Percentiles rank a stretch among this genome's conserved stretches.
Evolutionary conservation across 2,329 filamentous ascomycete genomes (phyloP).

Genomic region (Aspergillus spinulosporus): DNA sequence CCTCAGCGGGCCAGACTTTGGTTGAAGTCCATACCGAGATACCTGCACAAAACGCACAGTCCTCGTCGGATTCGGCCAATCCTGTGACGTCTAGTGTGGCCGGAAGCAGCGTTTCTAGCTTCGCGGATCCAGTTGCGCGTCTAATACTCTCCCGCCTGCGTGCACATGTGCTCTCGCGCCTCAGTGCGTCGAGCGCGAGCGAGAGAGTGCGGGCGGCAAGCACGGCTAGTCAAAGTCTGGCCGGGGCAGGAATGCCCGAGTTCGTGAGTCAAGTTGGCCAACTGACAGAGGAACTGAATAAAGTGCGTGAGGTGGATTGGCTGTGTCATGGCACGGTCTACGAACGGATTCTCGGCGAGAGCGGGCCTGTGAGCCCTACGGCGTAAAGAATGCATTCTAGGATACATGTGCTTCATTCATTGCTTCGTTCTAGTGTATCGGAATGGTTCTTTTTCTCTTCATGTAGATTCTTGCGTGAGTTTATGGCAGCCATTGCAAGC

Average conservation of each 20-base stretch:
- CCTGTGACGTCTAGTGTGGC: slow-evolving; percentile 8
- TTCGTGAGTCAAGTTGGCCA: slow-evolving; percentile 61
- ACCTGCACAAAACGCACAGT: slow-evolving; percentile 59
- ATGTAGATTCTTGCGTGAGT: background rate
- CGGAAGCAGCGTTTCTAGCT: slow-evolving; percentile 38
- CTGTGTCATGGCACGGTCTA: slow-evolving; percentile 59
- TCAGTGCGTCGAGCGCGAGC: slow-evolving; percentile 60
- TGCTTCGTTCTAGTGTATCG: no score
- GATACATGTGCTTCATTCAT: no score
- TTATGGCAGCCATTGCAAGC: background rate
- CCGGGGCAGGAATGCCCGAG: slow-evolving; percentile 61
- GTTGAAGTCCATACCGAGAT: slow-evolving; percentile 42
- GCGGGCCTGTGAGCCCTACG: slow-evolving; percentile 13
- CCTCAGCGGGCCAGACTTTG: slow-evolving; percentile 23
- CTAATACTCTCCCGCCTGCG: slow-evolving; percentile 61
- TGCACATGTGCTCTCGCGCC: slow-evolving; percentile 54
- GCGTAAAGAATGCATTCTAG: slow-evolving; percentile 17
- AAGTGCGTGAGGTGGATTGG: slow-evolving; percentile 60
- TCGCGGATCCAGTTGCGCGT: slow-evolving; percentile 62
- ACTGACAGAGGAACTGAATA: slow-evolving; percentile 60
- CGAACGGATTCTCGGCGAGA: slow-evolving; percentile 49
- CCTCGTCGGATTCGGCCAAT: slow-evolving; percentile 40
- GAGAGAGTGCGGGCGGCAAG: slow-evolving; percentile 60
- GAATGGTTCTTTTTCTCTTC: background rate
- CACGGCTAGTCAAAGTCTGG: slow-evolving; percentile 60